Percentiles rank a stretch among this genome's conserved stretches.
Conservation (phyloP, 306 rosid genomes). For the Ormosia semicastrata region DNA sequence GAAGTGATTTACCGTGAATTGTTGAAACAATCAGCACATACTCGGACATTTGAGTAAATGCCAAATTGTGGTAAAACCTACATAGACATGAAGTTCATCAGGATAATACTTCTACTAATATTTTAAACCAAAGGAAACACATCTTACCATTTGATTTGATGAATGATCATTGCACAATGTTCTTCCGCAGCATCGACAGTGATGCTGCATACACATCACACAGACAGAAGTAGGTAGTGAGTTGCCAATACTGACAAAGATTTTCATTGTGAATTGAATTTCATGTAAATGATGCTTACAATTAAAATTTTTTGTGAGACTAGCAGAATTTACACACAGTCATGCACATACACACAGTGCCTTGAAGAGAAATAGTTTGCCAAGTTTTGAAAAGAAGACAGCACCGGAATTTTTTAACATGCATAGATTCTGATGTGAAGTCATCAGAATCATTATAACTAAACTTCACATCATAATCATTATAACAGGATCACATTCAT, state of each 20-base stretch:
- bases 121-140: not conserved
- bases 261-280: slow-evolving; percentile 1
- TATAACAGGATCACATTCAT: not conserved
- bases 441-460: not conserved
- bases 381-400: not conserved
- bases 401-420: not conserved
- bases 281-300: not conserved
- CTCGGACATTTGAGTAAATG: slow-evolving; percentile 72
- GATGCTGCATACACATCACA: slow-evolving; percentile 66
- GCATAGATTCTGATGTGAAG: slow-evolving; percentile 3
- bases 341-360: not conserved
- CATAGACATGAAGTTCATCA: slow-evolving; percentile 26
- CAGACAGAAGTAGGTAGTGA: slow-evolving; percentile 6
- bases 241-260: not conserved
- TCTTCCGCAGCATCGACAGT: slow-evolving; percentile 93
- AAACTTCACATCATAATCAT: not conserved
- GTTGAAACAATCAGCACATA: slow-evolving; percentile 89
- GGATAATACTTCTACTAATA: not conserved
- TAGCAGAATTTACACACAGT: not conserved
- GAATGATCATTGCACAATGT: slow-evolving; percentile 94
- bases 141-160: slow-evolving; percentile 66
- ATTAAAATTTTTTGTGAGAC: not conserved
- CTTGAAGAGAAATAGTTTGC: not conserved
- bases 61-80: slow-evolving; percentile 91
- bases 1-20: slow-evolving; percentile 52